A percentile compares a stretch with the other conserved stretches of the same genome.
phyloP scores from a whole-genome alignment of 768 basidiomycete genomes.

The Suillus hirtellus region DNA sequence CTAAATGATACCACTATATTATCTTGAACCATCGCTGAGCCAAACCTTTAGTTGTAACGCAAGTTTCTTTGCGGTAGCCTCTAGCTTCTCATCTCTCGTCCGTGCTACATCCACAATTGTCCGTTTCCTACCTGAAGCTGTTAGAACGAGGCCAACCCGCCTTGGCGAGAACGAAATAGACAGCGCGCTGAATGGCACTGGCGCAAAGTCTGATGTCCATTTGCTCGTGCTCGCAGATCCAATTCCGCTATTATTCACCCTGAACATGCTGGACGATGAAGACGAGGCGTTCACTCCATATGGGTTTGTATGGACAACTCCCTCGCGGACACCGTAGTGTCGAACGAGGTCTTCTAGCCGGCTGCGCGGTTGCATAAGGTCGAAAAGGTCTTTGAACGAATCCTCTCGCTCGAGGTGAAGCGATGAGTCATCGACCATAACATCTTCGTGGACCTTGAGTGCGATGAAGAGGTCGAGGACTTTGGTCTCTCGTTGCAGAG shows the following conservation, averaged over 20 bases:
- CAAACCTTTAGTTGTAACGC: constrained; percentile 48
- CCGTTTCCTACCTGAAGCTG: constrained; percentile 39
- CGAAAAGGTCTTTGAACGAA: constrained; percentile 77
- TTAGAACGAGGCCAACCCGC: constrained; percentile 38
- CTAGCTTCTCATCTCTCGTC: constrained; percentile 54
- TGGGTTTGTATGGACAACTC: constrained; percentile 28
- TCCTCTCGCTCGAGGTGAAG: constrained; percentile 77
- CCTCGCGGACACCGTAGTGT: constrained; percentile 41
- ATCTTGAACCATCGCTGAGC: constrained; percentile 29
- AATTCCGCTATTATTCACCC: constrained; percentile 3
- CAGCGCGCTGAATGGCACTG: constrained; percentile 38
- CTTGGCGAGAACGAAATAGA: constrained; percentile 42
- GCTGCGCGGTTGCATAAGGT: constrained; percentile 70
- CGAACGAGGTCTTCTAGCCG: constrained; percentile 75
- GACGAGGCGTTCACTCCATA: constrained; percentile 10
- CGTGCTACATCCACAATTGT: constrained; percentile 58
- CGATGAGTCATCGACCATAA: constrained; percentile 71
- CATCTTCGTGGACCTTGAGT: constrained; percentile 78
- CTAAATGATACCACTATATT: neutral
- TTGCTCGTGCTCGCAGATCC: constrained; percentile 9
- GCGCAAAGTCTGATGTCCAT: constrained; percentile 4
- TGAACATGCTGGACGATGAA: constrained; percentile 7
- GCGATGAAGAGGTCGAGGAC: constrained; percentile 79
- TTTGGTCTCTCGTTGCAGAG: constrained; percentile 69
- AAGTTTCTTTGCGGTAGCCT: constrained; percentile 53